These are phyloP conservation scores for Fusarium sp. DNA, from an alignment of 2,329 filamentous ascomycete genomes.

Conservation along the genomic window DNA sequence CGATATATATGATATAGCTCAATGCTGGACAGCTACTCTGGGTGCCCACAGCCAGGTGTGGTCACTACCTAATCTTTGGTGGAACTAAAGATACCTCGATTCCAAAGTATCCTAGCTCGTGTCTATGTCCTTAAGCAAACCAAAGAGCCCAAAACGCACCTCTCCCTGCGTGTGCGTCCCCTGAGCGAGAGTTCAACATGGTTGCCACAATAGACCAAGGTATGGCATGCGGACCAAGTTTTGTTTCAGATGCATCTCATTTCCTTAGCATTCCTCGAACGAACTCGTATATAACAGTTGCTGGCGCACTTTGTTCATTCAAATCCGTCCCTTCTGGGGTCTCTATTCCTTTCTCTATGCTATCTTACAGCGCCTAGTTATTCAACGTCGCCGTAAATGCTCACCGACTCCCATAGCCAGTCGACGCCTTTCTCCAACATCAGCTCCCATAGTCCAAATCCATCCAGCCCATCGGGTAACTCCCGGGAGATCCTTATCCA, in stretches of 20 bases:
- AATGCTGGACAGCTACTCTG: not conserved
- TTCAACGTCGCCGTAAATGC: slow-evolving; percentile 30
- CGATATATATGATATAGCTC: too few relatives aligned
- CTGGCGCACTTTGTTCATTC: slow-evolving; percentile 23
- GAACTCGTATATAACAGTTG: slow-evolving; percentile 17
- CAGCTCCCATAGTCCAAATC: slow-evolving; percentile 2
- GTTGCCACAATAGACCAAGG: slow-evolving; percentile 2
- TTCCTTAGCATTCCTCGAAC: slow-evolving; percentile 29
- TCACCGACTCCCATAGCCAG: slow-evolving; percentile 22
- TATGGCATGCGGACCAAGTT: not conserved
- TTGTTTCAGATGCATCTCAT: slow-evolving; percentile 32
- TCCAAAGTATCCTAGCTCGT: slow-evolving; percentile 7
- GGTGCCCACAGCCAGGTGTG: too few relatives aligned
- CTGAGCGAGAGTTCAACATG: not conserved
- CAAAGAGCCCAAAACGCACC: slow-evolving; percentile 20
- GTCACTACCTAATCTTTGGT: not conserved
- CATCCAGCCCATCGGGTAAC: slow-evolving; percentile 11
- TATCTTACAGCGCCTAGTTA: slow-evolving; percentile 32
- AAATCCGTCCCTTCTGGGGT: slow-evolving; percentile 25
- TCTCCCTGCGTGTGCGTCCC: not conserved
- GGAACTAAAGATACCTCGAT: not conserved
- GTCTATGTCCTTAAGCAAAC: not conserved
- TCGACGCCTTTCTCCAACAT: not conserved
- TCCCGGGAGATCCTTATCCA: slow-evolving; percentile 31
- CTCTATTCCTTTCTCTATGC: slow-evolving; percentile 36